These are phyloP conservation scores for Nannizzia gypsea DNA, from an alignment of 2,329 filamentous ascomycete species.

Conservation along the genomic window DNA sequence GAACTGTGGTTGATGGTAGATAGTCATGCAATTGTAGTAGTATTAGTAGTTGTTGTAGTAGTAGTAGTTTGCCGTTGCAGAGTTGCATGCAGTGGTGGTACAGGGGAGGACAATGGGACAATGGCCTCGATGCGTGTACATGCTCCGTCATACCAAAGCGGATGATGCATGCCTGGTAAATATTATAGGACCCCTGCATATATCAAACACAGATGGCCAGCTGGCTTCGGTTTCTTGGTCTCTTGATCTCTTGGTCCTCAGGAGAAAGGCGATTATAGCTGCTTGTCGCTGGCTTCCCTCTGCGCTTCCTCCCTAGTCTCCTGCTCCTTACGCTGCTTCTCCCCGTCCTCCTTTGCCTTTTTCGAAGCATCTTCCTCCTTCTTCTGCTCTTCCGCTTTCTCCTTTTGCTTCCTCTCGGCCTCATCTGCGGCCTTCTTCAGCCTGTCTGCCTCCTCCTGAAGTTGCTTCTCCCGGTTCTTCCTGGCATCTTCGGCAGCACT, in stretches of 20 bases:
- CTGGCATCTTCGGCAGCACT: constrained; percentile 6
- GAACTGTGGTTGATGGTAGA: background rate
- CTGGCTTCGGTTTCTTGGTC: too few species aligned
- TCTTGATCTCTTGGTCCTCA: too few species aligned
- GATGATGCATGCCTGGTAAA: too few species aligned
- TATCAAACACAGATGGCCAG: too few species aligned
- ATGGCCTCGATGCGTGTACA: too few species aligned
- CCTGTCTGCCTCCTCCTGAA: constrained; percentile 3
- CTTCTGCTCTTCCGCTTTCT: background rate
- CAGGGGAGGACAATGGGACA: too few species aligned
- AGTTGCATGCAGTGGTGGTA: too few species aligned
- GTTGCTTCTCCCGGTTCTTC: constrained; percentile 5
- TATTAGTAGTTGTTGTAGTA: too few species aligned
- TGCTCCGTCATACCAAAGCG: too few species aligned
- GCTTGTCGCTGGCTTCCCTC: background rate
- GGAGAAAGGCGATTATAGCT: background rate
- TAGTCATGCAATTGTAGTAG: too few species aligned
- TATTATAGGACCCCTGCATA: too few species aligned
- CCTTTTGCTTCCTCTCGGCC: constrained; percentile 3
- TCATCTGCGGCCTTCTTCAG: constrained; percentile 6
- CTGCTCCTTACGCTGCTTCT: background rate
- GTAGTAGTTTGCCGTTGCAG: too few species aligned
- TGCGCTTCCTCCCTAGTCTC: background rate
- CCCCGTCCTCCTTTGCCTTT: background rate
- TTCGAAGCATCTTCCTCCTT: background rate